These are phyloP conservation scores for Didymella keratinophila DNA, from an alignment of 2,329 filamentous ascomycete genomes.

Conservation along the genomic window DNA sequence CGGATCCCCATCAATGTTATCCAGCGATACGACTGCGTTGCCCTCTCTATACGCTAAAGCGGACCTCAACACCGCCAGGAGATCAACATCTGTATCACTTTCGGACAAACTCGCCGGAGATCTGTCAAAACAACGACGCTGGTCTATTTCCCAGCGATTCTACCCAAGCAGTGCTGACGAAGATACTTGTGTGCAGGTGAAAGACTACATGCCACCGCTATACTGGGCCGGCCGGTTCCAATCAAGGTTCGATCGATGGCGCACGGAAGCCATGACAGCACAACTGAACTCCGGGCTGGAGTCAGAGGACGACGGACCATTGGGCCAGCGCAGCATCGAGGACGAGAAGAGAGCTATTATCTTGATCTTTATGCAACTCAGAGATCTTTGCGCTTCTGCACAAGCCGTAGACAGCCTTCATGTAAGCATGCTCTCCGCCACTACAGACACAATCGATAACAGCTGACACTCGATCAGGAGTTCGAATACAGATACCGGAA, in stretches of 20 bases:
- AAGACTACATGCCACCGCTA: slow-evolving; percentile 43
- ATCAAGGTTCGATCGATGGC: slow-evolving; percentile 46
- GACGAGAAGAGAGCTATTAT: slow-evolving; percentile 41
- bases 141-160: slow-evolving; percentile 17
- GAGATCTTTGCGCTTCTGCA: slow-evolving; percentile 38
- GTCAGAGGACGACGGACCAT: slow-evolving; percentile 16
- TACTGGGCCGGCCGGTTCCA: slow-evolving; percentile 50
- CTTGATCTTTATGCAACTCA: slow-evolving; percentile 44
- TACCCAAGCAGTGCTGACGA: slow-evolving; percentile 32
- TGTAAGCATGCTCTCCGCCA: slow-evolving; percentile 25
- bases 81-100: neutral
- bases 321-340: slow-evolving; percentile 34
- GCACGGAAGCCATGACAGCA: slow-evolving; percentile 40
- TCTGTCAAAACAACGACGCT: slow-evolving; percentile 8
- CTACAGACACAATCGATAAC: neutral
- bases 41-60: neutral
- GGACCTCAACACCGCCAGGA: neutral
- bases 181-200: slow-evolving; percentile 34
- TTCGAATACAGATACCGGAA: slow-evolving; percentile 46
- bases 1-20: neutral
- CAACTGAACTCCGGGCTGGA: slow-evolving; percentile 27
- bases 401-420: slow-evolving; percentile 46
- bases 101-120: neutral
- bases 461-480: slow-evolving; percentile 30
- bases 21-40: neutral